Evolutionary conservation across 2,329 filamentous ascomycete species (phyloP), one percentile per base, ranked within the genome.

Genomic region (Rhynchosporium secalis): DNA sequence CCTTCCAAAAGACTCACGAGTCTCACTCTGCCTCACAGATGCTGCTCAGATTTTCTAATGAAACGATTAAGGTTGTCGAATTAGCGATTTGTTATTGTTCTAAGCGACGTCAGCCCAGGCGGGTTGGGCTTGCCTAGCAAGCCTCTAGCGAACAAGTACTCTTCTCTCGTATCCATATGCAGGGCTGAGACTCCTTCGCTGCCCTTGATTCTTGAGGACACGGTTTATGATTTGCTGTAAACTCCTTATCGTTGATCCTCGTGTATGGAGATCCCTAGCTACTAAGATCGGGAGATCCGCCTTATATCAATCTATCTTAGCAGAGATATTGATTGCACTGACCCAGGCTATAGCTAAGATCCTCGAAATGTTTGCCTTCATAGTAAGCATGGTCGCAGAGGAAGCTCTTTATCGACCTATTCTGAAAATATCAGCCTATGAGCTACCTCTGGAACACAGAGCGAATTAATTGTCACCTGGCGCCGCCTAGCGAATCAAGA

Each of bases 1-100:
- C 3, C 9, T 20, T n/a, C 9, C 26, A 15, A 38, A 15, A 26
- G 15, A 38, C 31, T n/a, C 15, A 20, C 33, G 33, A 40, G 33
- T 31, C 33, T 52, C 49, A 40, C 49, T 40, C 33, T 52, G 49
- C 33, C 49, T 52, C 33, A 52, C n/a, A 40, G 31, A 12, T 40
- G 49, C 49, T 26, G 49, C 15, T 40, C 8, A n/a, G 9, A 13
- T n/a, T 40, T 52, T 38, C 49, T 33, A 52, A 28, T 28, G 6
- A 20, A n/a, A 52, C 26, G 31, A n/a, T 38, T n/a, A 7, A 52
- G 15, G 31, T 26, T 28, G 33, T 26, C 15, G 20, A 26, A 33
- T 40, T 40, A n/a, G 6, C 31, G n/a, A 5, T 3, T 4, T 38
- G 15, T 20, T 20, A 10, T 52, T 31, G 33, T 38, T 52, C 20